phyloP scores from a whole-genome alignment of 106 monocot genomes.

The Allium fistulosum region DNA sequence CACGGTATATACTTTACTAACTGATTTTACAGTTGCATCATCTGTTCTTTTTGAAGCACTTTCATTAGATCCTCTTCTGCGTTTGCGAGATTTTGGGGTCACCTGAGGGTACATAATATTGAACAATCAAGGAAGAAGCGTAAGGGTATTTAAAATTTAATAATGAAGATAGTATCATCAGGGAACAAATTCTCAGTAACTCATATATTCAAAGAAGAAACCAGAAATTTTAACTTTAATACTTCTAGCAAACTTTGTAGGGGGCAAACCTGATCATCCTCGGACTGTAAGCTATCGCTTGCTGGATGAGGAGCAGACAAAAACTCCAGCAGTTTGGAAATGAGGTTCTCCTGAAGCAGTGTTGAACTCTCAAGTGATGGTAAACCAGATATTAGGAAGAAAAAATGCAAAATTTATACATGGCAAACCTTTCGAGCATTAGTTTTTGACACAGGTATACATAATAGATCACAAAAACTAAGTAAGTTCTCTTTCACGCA shows the following conservation, averaged over 20 bases:
- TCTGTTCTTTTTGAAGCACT: slow-evolving; percentile 12
- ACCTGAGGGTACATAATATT: background rate
- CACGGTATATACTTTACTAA: slow-evolving; percentile 1
- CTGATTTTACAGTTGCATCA: background rate
- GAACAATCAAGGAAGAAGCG: too few species aligned
- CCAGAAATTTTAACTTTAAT: too few species aligned
- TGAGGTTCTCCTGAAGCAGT: slow-evolving; percentile 49
- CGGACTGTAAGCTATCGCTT: slow-evolving; percentile 17
- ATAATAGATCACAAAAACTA: slow-evolving; percentile 65
- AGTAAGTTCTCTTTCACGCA: slow-evolving; percentile 44
- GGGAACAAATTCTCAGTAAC: background rate
- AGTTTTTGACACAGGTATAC: slow-evolving; percentile 41
- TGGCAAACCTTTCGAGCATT: slow-evolving; percentile 44
- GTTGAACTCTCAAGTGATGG: background rate
- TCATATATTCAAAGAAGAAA: too few species aligned
- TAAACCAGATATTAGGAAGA: background rate
- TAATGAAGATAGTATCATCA: slow-evolving; percentile 5
- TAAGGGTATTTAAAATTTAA: background rate
- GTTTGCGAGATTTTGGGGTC: slow-evolving; percentile 8
- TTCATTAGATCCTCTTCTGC: slow-evolving; percentile 1
- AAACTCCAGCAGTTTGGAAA: slow-evolving; percentile 52
- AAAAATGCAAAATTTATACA: background rate
- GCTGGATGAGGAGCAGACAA: slow-evolving; percentile 49
- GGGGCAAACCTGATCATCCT: too few species aligned
- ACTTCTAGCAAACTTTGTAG: background rate